Evolutionary conservation across 208 protist species (phyloP).

Genomic region (Trypanosoma grayi): DNA sequence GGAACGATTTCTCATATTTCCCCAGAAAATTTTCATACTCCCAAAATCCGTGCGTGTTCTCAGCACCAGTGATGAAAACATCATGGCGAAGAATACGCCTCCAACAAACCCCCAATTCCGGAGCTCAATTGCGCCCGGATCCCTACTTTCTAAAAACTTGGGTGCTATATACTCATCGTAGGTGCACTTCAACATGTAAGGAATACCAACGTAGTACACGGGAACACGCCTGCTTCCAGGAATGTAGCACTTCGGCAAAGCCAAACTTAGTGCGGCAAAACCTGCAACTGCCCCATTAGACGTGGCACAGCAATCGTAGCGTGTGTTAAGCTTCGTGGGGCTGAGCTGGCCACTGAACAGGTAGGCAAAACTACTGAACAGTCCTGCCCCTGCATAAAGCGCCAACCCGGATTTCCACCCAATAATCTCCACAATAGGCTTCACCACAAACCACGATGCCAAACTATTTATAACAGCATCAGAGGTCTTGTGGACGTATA

Average conservation of each 20-base stretch:
- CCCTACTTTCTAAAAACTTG: constrained; percentile 49
- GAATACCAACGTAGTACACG: constrained; percentile 43
- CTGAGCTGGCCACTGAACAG: constrained; percentile 62
- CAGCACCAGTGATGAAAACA: constrained; percentile 68
- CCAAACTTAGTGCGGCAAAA: constrained; percentile 64
- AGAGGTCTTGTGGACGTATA: constrained; percentile 52
- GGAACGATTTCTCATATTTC: constrained; percentile 25
- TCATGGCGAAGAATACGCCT: constrained; percentile 75
- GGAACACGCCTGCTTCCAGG: constrained; percentile 50
- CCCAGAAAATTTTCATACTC: constrained; percentile 37
- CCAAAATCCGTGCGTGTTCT: constrained; percentile 49
- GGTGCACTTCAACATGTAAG: constrained; percentile 67
- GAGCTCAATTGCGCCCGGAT: constrained; percentile 50
- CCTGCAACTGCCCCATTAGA: constrained; percentile 79
- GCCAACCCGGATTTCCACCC: constrained; percentile 51
- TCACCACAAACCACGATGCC: constrained; percentile 53
- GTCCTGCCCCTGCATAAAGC: constrained; percentile 69
- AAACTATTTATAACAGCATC: constrained; percentile 68
- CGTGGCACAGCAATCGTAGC: constrained; percentile 60
- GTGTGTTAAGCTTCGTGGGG: constrained; percentile 40
- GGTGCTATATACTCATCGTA: constrained; percentile 83
- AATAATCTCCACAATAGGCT: constrained; percentile 54
- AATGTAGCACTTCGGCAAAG: constrained; percentile 64
- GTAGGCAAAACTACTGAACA: constrained; percentile 84
- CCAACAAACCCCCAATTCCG: constrained; percentile 85